Percentiles rank a stretch among this genome's conserved stretches.
phyloP scores from a whole-genome alignment of 163 green algal genomes.

The Prototheca wickerhamii region DNA sequence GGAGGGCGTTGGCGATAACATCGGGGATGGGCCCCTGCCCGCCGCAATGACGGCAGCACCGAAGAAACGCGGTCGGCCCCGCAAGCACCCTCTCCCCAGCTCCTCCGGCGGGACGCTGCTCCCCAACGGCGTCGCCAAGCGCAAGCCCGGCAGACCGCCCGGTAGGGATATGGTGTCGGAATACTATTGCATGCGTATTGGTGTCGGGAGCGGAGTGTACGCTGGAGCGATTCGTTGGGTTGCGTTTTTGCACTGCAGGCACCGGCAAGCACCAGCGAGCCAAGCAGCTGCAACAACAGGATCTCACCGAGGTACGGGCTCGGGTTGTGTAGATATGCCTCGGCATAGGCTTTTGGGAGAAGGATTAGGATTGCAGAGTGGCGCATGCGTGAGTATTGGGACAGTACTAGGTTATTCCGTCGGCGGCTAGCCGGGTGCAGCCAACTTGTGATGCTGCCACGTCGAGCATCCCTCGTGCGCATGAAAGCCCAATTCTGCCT shows the following conservation, averaged over 20 bases:
- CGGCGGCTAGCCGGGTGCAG: too few relatives aligned
- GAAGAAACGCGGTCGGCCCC: conserved; percentile 10
- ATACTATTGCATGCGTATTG: neutral
- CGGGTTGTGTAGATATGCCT: too few relatives aligned
- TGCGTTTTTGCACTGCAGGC: neutral
- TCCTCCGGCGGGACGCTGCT: too few relatives aligned
- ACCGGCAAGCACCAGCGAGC: conserved; percentile 2
- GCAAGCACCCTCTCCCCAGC: conserved; percentile 7
- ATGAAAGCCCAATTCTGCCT: too few relatives aligned
- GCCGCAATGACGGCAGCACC: neutral
- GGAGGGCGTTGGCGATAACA: neutral
- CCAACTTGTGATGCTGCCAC: too few relatives aligned
- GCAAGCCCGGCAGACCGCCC: conserved; percentile 1
- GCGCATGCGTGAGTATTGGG: too few relatives aligned
- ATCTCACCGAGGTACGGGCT: too few relatives aligned
- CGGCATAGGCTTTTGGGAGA: too few relatives aligned
- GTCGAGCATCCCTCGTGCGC: too few relatives aligned
- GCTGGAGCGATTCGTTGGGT: too few relatives aligned
- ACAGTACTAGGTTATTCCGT: too few relatives aligned
- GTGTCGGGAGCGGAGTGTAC: neutral
- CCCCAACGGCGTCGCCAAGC: neutral
- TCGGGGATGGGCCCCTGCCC: neutral
- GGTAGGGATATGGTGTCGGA: neutral
- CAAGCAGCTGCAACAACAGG: neutral
- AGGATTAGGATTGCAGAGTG: too few relatives aligned